Percentiles rank a stretch among this genome's conserved stretches.
Conservation (phyloP, 2,329 filamentous ascomycete genomes). For the Fusarium sp. region DNA sequence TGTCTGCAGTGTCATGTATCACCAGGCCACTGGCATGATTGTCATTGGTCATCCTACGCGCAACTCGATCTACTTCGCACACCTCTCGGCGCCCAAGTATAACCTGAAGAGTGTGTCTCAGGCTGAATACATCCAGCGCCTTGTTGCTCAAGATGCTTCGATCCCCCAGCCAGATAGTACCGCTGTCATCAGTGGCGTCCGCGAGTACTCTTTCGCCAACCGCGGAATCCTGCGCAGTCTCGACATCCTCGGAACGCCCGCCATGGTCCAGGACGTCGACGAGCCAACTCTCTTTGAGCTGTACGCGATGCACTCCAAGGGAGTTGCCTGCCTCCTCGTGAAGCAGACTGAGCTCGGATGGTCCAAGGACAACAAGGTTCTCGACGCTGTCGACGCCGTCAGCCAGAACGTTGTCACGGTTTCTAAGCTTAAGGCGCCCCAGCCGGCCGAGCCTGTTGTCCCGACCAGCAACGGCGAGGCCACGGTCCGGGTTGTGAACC, state of each 20-base stretch:
- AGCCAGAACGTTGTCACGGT: slow-evolving; percentile 80
- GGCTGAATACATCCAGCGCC: slow-evolving; percentile 84
- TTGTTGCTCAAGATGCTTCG: slow-evolving; percentile 77
- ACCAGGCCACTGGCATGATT: slow-evolving; percentile 91
- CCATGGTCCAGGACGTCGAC: slow-evolving; percentile 71
- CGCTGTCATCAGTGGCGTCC: slow-evolving; percentile 95
- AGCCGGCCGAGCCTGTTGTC: slow-evolving; percentile 51
- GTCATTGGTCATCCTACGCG: slow-evolving; percentile 95
- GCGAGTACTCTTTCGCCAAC: slow-evolving; percentile 91
- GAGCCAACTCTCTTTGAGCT: slow-evolving; percentile 89
- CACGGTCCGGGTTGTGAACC: slow-evolving; percentile 50
- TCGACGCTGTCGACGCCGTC: slow-evolving; percentile 81
- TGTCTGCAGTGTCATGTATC: slow-evolving; percentile 97
- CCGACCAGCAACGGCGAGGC: slow-evolving; percentile 51
- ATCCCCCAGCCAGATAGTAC: slow-evolving; percentile 92
- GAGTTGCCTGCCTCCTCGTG: slow-evolving; percentile 89
- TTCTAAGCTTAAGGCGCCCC: slow-evolving; percentile 72
- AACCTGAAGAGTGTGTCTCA: slow-evolving; percentile 85
- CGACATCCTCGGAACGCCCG: slow-evolving; percentile 83
- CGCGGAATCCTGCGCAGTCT: slow-evolving; percentile 90
- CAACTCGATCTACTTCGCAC: slow-evolving; percentile 97
- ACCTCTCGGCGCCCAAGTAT: slow-evolving; percentile 94
- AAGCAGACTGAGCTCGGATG: slow-evolving; percentile 92
- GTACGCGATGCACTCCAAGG: slow-evolving; percentile 97
- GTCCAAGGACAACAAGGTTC: slow-evolving; percentile 89